Percentiles rank a stretch among this genome's conserved stretches.
phyloP scores from a whole-genome alignment of 441 rosid species.

The Euphorbia schlechtendalii region DNA sequence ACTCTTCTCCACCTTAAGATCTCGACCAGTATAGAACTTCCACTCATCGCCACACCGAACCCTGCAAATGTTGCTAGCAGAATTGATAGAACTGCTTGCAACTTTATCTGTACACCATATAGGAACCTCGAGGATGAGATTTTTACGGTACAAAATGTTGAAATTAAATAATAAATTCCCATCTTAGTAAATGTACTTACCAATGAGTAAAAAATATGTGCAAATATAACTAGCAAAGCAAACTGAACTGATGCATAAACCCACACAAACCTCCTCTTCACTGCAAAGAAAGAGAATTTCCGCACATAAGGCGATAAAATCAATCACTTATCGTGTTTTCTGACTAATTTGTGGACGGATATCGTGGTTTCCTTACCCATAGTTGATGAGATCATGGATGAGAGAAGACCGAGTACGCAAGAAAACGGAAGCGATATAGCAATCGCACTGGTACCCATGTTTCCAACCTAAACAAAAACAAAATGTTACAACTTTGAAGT shows the following conservation, averaged over 20 bases:
- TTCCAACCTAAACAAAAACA: constrained; percentile 44
- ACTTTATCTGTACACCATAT: constrained; percentile 33
- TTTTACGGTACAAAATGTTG: no score
- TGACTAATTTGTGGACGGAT: no score
- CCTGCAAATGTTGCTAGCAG: constrained; percentile 86
- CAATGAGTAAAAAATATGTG: constrained; percentile 74
- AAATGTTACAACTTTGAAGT: background rate
- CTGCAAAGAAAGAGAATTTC: constrained; percentile 39
- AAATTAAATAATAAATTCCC: no score
- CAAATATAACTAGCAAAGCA: constrained; percentile 73
- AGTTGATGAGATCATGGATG: constrained; percentile 85
- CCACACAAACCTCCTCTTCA: constrained; percentile 82
- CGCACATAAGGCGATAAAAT: constrained; percentile 11
- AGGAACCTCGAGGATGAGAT: no score
- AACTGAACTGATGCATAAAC: constrained; percentile 76
- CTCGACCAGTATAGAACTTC: constrained; percentile 70
- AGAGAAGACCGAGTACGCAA: constrained; percentile 76
- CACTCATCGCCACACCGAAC: constrained; percentile 77
- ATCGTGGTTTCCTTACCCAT: no score
- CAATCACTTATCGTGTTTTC: no score
- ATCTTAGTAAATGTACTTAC: constrained; percentile 51
- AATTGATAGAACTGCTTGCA: constrained; percentile 62
- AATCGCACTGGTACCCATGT: constrained; percentile 77
- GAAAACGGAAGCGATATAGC: constrained; percentile 91
- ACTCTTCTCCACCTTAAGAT: constrained; percentile 61